phyloP scores from a whole-genome alignment of 2,329 filamentous ascomycete species.

The Xylaria sp. region DNA sequence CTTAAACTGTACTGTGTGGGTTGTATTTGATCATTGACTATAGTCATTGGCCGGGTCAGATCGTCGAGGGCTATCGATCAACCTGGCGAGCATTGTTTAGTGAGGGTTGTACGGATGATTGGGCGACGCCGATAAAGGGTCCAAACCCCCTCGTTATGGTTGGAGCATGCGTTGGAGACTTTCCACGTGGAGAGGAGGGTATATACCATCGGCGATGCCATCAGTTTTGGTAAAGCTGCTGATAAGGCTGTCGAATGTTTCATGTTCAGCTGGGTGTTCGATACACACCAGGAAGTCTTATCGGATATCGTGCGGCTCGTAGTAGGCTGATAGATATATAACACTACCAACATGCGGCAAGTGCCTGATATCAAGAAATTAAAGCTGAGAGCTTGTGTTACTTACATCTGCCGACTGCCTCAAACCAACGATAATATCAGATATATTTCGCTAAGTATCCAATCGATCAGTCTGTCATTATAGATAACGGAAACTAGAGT shows the following conservation, averaged over 20 bases:
- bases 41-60: neutral
- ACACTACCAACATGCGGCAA: no score
- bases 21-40: constrained; percentile 4
- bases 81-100: neutral
- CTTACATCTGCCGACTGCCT: neutral
- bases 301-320: neutral
- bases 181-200: neutral
- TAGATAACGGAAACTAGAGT: neutral
- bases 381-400: neutral
- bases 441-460: neutral
- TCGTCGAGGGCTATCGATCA: neutral
- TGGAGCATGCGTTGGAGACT: neutral
- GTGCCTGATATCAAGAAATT: neutral
- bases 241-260: neutral
- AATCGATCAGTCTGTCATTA: neutral
- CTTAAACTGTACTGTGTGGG: neutral
- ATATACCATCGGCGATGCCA: neutral
- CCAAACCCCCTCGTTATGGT: neutral
- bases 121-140: neutral
- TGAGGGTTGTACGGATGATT: neutral
- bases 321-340: neutral
- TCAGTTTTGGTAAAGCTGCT: neutral
- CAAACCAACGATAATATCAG: neutral
- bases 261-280: neutral
- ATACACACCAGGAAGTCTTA: neutral